Percentiles rank a stretch among this genome's conserved stretches.
Conservation (phyloP, 192 early-diverging fungal species). For the Gaertneriomyces sp. region DNA sequence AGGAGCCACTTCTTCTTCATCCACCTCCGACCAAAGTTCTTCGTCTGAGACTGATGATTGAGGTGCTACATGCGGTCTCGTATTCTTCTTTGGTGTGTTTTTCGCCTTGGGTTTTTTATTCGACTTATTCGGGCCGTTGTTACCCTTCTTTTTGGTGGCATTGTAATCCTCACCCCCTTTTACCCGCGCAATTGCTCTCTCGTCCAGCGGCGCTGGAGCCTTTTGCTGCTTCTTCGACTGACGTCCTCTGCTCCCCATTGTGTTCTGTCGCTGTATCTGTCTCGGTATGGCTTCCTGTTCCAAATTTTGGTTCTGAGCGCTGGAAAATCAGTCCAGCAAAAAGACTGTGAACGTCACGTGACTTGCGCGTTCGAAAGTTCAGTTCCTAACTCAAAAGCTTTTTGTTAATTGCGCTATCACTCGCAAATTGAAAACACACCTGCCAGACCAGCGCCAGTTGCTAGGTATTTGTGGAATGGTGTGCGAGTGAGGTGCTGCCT, state of each 20-base stretch:
- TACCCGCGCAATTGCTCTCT: slow-evolving; percentile 29
- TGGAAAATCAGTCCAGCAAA: too few species aligned
- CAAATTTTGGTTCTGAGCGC: too few species aligned
- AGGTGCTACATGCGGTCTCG: not conserved
- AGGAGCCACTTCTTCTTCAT: slow-evolving; percentile 4
- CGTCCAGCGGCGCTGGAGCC: slow-evolving; percentile 38
- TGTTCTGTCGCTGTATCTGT: not conserved
- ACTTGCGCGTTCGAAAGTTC: too few species aligned
- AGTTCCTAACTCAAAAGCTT: too few species aligned
- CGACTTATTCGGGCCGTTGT: slow-evolving; percentile 14
- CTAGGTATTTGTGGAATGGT: too few species aligned
- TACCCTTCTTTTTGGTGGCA: slow-evolving; percentile 24
- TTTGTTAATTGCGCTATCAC: too few species aligned
- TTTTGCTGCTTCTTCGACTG: slow-evolving; percentile 47
- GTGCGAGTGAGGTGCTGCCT: too few species aligned
- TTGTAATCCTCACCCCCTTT: slow-evolving; percentile 2
- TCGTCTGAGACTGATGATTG: not conserved
- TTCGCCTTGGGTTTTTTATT: slow-evolving; percentile 3
- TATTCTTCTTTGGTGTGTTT: slow-evolving; percentile 18
- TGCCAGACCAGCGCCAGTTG: too few species aligned
- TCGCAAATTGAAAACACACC: too few species aligned
- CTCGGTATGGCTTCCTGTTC: too few species aligned
- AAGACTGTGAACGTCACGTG: too few species aligned
- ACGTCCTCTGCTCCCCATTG: slow-evolving; percentile 46
- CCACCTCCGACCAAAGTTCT: not conserved